A percentile compares a stretch with the other conserved stretches of the same genome.
Conservation (phyloP, 345 rosid genomes). For the Hypericum androsaemum region DNA sequence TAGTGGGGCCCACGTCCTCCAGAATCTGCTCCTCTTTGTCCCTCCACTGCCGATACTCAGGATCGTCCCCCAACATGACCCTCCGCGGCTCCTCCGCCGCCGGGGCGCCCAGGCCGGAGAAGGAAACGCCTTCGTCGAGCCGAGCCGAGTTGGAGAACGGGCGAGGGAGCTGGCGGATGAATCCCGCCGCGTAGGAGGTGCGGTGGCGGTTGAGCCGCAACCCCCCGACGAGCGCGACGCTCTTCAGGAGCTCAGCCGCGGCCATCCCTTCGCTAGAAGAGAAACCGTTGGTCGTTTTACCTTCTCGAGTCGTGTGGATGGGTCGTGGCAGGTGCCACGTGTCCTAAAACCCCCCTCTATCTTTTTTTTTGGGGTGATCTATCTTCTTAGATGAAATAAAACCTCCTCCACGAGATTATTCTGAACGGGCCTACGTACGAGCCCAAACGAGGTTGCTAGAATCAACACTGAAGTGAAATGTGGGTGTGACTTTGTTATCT, state of each 20-base stretch:
- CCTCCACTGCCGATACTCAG: conserved; percentile 73
- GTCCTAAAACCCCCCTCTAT: too few species aligned
- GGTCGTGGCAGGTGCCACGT: too few species aligned
- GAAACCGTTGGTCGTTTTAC: too few species aligned
- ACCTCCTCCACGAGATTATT: too few species aligned
- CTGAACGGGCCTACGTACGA: too few species aligned
- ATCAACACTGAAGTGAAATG: too few species aligned
- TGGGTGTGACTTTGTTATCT: too few species aligned
- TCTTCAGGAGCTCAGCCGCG: conserved; percentile 30
- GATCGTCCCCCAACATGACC: conserved; percentile 42
- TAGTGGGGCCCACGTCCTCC: conserved; percentile 43
- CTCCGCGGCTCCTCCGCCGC: conserved; percentile 23
- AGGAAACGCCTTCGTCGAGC: conserved; percentile 29
- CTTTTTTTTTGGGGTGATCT: too few species aligned
- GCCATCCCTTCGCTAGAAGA: conserved; percentile 24
- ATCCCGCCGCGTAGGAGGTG: conserved; percentile 12
- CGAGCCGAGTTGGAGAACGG: conserved; percentile 29
- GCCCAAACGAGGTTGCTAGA: too few species aligned
- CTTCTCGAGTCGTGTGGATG: too few species aligned
- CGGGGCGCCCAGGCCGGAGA: conserved; percentile 19
- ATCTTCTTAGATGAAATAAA: too few species aligned
- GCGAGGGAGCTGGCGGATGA: conserved; percentile 26
- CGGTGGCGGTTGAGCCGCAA: conserved; percentile 22
- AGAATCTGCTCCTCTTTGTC: conserved; percentile 65
- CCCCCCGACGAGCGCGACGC: conserved; percentile 29